Percentiles rank a stretch among this genome's conserved stretches.
These are phyloP conservation scores for Fallopia convolvulus DNA, from an alignment of 148 eudicot species.

Conservation along the genomic window DNA sequence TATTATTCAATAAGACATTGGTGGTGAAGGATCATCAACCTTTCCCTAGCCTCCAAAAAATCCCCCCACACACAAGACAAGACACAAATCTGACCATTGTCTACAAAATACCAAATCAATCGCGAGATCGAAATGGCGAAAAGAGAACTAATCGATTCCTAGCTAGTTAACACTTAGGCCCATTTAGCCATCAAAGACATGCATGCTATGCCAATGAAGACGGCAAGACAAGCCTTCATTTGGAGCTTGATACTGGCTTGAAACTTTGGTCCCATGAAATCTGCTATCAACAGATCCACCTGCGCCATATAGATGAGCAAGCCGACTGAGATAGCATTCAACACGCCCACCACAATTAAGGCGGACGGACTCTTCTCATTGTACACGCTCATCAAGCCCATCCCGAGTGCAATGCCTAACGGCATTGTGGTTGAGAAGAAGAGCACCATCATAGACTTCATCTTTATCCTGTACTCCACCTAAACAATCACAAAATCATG, in stretches of 20 bases:
- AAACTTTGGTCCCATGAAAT: conserved; percentile 46
- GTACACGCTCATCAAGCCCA: conserved; percentile 32
- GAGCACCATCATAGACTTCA: conserved; percentile 40
- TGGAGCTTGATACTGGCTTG: conserved; percentile 47
- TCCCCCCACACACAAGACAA: too few relatives aligned
- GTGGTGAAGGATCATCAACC: too few relatives aligned
- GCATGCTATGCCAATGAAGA: conserved; percentile 35
- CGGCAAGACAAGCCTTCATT: conserved; percentile 28
- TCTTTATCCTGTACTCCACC: conserved; percentile 35
- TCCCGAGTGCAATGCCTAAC: conserved; percentile 45
- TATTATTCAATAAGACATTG: too few relatives aligned
- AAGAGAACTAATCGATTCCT: too few relatives aligned
- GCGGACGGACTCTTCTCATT: conserved; percentile 46
- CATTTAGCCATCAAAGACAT: conserved; percentile 64
- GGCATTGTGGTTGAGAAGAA: conserved; percentile 56
- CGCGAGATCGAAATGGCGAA: too few relatives aligned
- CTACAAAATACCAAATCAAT: too few relatives aligned
- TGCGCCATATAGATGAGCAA: conserved; percentile 55
- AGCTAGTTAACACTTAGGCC: conserved; percentile 18
- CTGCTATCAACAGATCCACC: conserved; percentile 48
- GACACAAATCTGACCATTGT: too few relatives aligned
- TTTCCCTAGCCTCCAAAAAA: too few relatives aligned
- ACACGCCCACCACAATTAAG: conserved; percentile 42
- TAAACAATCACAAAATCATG: background rate
- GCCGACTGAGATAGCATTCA: conserved; percentile 48